A percentile compares a stretch with the other conserved stretches of the same genome.
Conservation (phyloP, 805 yeast species). For the Myxozyma neglecta region DNA sequence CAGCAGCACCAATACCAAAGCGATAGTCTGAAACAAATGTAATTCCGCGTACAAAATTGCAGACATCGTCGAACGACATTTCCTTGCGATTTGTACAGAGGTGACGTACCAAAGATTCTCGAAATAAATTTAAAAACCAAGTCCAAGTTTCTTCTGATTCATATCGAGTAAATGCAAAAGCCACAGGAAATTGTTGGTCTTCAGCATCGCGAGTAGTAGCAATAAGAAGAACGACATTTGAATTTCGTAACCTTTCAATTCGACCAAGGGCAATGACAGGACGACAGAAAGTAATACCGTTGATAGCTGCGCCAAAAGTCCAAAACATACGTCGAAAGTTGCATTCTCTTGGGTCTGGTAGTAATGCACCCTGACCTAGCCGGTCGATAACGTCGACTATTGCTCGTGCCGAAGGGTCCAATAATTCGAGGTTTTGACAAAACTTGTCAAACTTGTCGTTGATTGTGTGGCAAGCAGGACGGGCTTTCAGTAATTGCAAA, state of each 20-base stretch:
- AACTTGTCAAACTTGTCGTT: slow-evolving; percentile 15
- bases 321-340: slow-evolving; percentile 24
- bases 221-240: slow-evolving; percentile 10
- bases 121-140: slow-evolving; percentile 15
- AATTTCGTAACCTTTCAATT: slow-evolving; percentile 11
- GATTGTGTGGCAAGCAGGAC: slow-evolving; percentile 12
- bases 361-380: slow-evolving; percentile 6
- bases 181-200: slow-evolving; percentile 18
- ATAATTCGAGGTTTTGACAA: slow-evolving; percentile 7
- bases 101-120: slow-evolving; percentile 13
- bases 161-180: slow-evolving; percentile 12
- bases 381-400: slow-evolving; percentile 12
- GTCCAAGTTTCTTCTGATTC: slow-evolving; percentile 10
- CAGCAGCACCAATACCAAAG: slow-evolving; percentile 9
- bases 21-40: slow-evolving; percentile 20
- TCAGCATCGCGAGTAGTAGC: slow-evolving; percentile 24
- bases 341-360: slow-evolving; percentile 14
- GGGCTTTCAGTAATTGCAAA: slow-evolving; percentile 3
- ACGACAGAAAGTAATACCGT: slow-evolving; percentile 15
- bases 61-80: slow-evolving; percentile 4
- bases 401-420: slow-evolving; percentile 17
- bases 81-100: slow-evolving; percentile 3
- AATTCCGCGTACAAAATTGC: slow-evolving; percentile 6
- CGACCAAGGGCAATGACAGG: slow-evolving; percentile 19
- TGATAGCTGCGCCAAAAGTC: slow-evolving; percentile 13